phyloP scores from a whole-genome alignment of 768 basidiomycete species.

The Macrolepiota albuminosa region DNA sequence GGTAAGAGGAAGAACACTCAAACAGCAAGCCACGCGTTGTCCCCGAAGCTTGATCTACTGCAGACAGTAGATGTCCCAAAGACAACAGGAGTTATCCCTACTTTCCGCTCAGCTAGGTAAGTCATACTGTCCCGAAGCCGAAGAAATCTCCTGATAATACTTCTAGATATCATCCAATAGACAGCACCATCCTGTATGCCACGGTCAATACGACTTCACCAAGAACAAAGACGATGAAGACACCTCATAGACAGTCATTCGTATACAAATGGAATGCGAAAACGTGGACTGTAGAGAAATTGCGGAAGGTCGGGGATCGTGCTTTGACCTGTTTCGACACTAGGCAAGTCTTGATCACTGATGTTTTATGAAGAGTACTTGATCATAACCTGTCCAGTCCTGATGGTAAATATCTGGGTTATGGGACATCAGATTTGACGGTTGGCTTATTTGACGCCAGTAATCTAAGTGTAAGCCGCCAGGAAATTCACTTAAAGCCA shows the following conservation, averaged over 20 bases:
- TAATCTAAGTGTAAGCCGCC: slow-evolving; percentile 60
- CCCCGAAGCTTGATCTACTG: slow-evolving; percentile 29
- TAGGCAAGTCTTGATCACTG: slow-evolving; percentile 47
- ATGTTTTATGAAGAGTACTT: slow-evolving; percentile 3
- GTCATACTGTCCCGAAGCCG: not conserved
- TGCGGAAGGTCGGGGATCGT: slow-evolving; percentile 71
- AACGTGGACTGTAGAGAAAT: slow-evolving; percentile 62
- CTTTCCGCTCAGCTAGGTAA: slow-evolving; percentile 61
- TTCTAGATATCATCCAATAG: slow-evolving; percentile 52
- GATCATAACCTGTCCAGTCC: slow-evolving; percentile 38
- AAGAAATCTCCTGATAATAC: not conserved
- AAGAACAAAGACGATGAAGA: slow-evolving; percentile 51
- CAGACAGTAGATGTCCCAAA: slow-evolving; percentile 52
- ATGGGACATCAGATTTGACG: slow-evolving; percentile 81
- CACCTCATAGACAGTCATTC: slow-evolving; percentile 54
- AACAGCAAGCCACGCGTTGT: slow-evolving; percentile 8
- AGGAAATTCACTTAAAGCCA: not conserved
- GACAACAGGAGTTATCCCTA: slow-evolving; percentile 42
- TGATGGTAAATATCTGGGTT: slow-evolving; percentile 79
- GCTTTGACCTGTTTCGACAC: slow-evolving; percentile 86
- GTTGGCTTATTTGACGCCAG: slow-evolving; percentile 80
- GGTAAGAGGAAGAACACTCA: slow-evolving; percentile 36
- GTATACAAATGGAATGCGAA: slow-evolving; percentile 70
- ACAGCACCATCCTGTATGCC: slow-evolving; percentile 56
- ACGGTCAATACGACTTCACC: slow-evolving; percentile 65